Conservation (phyloP, 805 yeast species). For the Spencermartinsiella europaea region DNA sequence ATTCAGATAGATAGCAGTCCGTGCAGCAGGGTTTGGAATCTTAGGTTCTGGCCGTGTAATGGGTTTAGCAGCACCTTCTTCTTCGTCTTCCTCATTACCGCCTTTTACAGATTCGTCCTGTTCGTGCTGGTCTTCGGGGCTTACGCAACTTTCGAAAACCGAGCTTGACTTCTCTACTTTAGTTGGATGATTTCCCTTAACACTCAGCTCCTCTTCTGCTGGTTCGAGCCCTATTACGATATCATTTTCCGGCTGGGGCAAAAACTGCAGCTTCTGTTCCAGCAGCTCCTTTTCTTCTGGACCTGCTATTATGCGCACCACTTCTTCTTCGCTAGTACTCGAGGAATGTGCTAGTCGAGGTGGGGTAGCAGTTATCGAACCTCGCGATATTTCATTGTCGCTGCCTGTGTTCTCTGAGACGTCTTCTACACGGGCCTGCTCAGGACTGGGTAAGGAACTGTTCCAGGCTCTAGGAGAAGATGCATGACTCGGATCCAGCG, state of each 20-base stretch:
- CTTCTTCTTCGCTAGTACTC: neutral
- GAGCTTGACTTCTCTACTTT: neutral
- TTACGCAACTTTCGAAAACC: neutral
- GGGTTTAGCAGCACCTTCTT: neutral
- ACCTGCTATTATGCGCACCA: neutral
- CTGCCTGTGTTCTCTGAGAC: neutral
- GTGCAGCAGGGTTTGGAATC: neutral
- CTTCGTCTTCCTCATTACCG: neutral
- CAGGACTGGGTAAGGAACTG: no score
- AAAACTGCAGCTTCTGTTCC: no score
- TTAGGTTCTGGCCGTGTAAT: slow-evolving; percentile 2
- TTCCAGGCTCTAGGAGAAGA: no score
- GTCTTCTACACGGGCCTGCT: no score
- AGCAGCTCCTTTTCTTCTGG: no score
- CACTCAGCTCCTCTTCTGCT: neutral
- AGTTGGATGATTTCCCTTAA: no score
- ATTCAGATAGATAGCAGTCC: slow-evolving; percentile 16
- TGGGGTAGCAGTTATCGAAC: neutral
- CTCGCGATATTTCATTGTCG: neutral
- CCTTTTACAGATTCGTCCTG: neutral
- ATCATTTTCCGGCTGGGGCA: no score
- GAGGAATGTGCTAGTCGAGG: neutral
- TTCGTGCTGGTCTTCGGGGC: neutral
- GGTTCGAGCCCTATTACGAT: neutral
- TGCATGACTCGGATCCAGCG: no score